phyloP scores from a whole-genome alignment of 2,329 filamentous ascomycete species.

The Verticillium klebahnii region DNA sequence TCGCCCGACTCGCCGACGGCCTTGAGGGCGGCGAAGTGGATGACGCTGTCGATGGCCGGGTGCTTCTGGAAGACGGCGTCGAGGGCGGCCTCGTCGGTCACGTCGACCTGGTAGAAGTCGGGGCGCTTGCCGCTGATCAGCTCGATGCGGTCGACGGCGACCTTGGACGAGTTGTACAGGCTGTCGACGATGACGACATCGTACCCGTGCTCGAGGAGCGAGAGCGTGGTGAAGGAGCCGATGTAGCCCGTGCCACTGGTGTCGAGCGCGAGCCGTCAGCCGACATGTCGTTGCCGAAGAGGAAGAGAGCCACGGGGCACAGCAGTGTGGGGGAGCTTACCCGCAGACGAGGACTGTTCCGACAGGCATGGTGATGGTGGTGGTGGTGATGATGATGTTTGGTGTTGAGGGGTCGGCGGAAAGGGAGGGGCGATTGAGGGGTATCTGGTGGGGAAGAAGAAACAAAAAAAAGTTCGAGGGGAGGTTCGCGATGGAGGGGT shows the following conservation, averaged over 20 bases:
- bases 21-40: slow-evolving; percentile 98
- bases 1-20: slow-evolving; percentile 93
- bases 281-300: background rate
- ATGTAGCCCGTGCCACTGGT: slow-evolving; percentile 96
- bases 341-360: slow-evolving; percentile 90
- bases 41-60: slow-evolving; percentile 94
- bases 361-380: slow-evolving; percentile 57
- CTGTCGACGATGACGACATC: slow-evolving; percentile 95
- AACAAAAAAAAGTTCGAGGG: slow-evolving; percentile 9
- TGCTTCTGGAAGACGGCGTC: slow-evolving; percentile 85
- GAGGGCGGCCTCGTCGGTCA: slow-evolving; percentile 78
- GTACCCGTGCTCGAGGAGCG: slow-evolving; percentile 90
- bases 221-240: slow-evolving; percentile 91
- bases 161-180: slow-evolving; percentile 92
- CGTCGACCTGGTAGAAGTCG: slow-evolving; percentile 77
- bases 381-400: slow-evolving; percentile 13
- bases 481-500: background rate
- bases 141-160: slow-evolving; percentile 92
- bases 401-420: background rate
- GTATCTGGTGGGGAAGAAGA: slow-evolving; percentile 10
- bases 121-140: slow-evolving; percentile 86
- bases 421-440: background rate
- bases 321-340: slow-evolving; percentile 47
- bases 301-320: background rate
- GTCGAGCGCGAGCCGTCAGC: background rate